A percentile compares a stretch with the other conserved stretches of the same genome.
Evolutionary conservation across 768 basidiomycete genomes (phyloP).

Genomic region (Imleria badia): DNA sequence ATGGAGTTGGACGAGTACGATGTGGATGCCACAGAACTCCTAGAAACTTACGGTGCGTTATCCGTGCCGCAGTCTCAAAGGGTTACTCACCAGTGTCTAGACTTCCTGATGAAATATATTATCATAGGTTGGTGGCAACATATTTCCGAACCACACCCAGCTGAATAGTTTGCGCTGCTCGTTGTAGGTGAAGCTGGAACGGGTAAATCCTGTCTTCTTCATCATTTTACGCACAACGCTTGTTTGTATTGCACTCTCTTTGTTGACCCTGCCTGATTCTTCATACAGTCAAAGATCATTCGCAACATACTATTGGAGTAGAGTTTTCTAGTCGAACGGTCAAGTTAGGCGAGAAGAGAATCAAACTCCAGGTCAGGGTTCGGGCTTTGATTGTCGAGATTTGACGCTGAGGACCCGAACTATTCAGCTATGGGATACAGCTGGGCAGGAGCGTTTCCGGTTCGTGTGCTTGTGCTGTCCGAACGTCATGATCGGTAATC

Average conservation of each 20-base stretch:
- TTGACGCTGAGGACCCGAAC: slow-evolving; percentile 14
- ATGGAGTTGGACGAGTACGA: slow-evolving; percentile 70
- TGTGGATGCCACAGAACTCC: slow-evolving; percentile 83
- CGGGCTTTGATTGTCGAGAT: background rate
- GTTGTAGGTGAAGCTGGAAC: slow-evolving; percentile 88
- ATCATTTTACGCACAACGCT: slow-evolving; percentile 94
- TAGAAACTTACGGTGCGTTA: slow-evolving; percentile 86
- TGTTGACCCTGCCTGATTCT: slow-evolving; percentile 6
- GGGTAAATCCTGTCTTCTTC: slow-evolving; percentile 95
- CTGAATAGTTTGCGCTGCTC: background rate
- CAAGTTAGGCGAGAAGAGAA: slow-evolving; percentile 88
- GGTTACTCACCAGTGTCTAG: slow-evolving; percentile 44
- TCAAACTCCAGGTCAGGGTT: slow-evolving; percentile 83
- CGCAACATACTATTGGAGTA: slow-evolving; percentile 97
- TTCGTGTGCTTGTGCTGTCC: slow-evolving; percentile 32
- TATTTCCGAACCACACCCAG: slow-evolving; percentile 4
- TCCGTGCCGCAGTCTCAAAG: background rate
- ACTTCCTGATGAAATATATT: slow-evolving; percentile 99
- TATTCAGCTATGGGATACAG: slow-evolving; percentile 92
- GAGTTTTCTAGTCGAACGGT: slow-evolving; percentile 96
- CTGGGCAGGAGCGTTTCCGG: slow-evolving; percentile 95
- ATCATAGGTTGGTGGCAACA: slow-evolving; percentile 68
- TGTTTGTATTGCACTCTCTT: slow-evolving; percentile 56
- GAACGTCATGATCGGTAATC: slow-evolving; percentile 10
- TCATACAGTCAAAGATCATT: slow-evolving; percentile 86